Conservation (phyloP, 768 basidiomycete species). For the Mrakia hoshinonis region DNA sequence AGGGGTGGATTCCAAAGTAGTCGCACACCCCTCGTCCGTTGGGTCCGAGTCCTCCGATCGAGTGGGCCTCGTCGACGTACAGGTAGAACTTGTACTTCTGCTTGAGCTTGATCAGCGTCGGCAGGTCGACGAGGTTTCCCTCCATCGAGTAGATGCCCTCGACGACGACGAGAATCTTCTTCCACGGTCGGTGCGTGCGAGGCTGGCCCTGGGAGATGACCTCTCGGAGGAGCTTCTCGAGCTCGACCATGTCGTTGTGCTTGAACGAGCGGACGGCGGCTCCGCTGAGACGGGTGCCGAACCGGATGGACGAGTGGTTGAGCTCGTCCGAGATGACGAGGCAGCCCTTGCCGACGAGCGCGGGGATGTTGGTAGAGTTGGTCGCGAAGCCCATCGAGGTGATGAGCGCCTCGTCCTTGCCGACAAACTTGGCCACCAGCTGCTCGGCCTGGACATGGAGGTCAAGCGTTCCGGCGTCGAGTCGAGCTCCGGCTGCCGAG, state of each 20-base stretch:
- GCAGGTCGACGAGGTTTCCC: slow-evolving; percentile 83
- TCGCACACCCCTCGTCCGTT: slow-evolving; percentile 90
- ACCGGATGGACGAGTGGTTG: slow-evolving; percentile 91
- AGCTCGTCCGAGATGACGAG: slow-evolving; percentile 94
- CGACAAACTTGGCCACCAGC: slow-evolving; percentile 80
- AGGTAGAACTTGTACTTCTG: slow-evolving; percentile 97
- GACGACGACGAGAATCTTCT: slow-evolving; percentile 88
- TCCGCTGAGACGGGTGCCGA: slow-evolving; percentile 79
- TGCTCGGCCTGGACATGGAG: slow-evolving; percentile 71
- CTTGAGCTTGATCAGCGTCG: slow-evolving; percentile 73
- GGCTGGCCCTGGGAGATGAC: slow-evolving; percentile 95
- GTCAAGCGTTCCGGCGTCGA: slow-evolving; percentile 79
- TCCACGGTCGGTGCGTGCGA: slow-evolving; percentile 97
- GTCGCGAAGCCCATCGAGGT: slow-evolving; percentile 50
- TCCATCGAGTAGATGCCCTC: slow-evolving; percentile 99
- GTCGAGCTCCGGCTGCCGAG: slow-evolving; percentile 62
- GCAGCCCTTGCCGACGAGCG: slow-evolving; percentile 79
- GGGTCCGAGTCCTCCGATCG: slow-evolving; percentile 89
- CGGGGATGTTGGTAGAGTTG: slow-evolving; percentile 69
- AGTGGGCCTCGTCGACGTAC: slow-evolving; percentile 95
- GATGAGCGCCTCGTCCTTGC: slow-evolving; percentile 80
- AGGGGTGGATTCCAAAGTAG: slow-evolving; percentile 79
- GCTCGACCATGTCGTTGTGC: slow-evolving; percentile 81
- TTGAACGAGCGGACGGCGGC: slow-evolving; percentile 88
- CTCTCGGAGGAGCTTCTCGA: slow-evolving; percentile 76